Conservation (phyloP, 2,329 filamentous ascomycete species). For the Fusarium beomiforme region DNA sequence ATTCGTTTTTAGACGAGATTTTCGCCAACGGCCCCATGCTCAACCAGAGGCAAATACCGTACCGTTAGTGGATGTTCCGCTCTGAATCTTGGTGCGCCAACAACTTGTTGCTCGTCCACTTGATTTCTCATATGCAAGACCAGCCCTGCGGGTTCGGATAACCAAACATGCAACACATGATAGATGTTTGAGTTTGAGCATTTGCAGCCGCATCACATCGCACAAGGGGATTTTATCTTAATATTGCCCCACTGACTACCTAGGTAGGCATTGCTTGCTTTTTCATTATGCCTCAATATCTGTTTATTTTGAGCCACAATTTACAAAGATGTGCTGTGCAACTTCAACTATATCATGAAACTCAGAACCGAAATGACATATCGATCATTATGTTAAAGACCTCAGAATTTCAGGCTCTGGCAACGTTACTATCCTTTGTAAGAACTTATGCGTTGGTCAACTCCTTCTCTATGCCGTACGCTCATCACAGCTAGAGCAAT, state of each 20-base stretch:
- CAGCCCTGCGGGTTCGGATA: conserved; percentile 17
- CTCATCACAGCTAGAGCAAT: conserved; percentile 6
- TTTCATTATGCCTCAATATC: neutral
- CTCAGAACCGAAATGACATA: conserved; percentile 12
- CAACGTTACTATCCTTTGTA: neutral
- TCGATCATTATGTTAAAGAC: neutral
- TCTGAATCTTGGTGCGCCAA: conserved; percentile 9
- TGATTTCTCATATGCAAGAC: conserved; percentile 10
- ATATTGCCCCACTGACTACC: neutral
- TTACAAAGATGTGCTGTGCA: conserved; percentile 1
- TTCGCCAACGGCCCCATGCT: neutral
- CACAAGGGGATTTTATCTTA: conserved; percentile 18
- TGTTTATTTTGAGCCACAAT: neutral
- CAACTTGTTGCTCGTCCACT: conserved; percentile 3
- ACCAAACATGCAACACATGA: conserved; percentile 27
- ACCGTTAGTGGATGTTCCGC: neutral
- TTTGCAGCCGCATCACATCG: conserved; percentile 22
- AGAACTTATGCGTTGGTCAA: neutral
- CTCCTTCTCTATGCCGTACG: conserved; percentile 2
- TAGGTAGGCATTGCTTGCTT: conserved; percentile 8
- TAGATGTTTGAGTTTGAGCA: conserved; percentile 28
- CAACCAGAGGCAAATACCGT: neutral
- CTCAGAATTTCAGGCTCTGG: neutral
- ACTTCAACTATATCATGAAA: conserved; percentile 9
- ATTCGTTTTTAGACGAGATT: conserved; percentile 3